Conservation (phyloP, 768 basidiomycete species). For the Suillus decipiens region DNA sequence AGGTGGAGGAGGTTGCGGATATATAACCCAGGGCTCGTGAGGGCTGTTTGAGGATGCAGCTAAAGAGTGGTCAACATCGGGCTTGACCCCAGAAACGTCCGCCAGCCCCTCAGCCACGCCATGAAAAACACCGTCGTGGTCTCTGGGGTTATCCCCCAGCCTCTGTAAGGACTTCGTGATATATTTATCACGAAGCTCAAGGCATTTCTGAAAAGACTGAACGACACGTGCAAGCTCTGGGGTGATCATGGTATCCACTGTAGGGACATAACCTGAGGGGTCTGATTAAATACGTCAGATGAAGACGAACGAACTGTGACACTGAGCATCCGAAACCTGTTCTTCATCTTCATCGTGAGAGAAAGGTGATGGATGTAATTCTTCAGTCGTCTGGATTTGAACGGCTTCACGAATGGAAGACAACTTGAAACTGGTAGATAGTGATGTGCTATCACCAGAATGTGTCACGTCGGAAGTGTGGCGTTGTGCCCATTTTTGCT, state of each 20-base stretch:
- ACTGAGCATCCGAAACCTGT: constrained; percentile 29
- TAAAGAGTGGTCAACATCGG: constrained; percentile 49
- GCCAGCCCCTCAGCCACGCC: constrained; percentile 65
- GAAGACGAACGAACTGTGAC: constrained; percentile 32
- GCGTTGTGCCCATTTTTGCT: constrained; percentile 68
- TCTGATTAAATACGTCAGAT: not conserved
- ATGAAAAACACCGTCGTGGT: constrained; percentile 80
- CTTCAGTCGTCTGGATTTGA: constrained; percentile 20
- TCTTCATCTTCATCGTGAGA: constrained; percentile 41
- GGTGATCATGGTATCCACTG: constrained; percentile 22
- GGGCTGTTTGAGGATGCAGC: constrained; percentile 30
- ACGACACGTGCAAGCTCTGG: constrained; percentile 59
- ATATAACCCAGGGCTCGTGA: constrained; percentile 78
- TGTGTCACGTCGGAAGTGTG: constrained; percentile 49
- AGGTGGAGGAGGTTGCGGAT: constrained; percentile 90
- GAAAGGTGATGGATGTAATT: constrained; percentile 20
- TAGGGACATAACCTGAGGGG: constrained; percentile 5
- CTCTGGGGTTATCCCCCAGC: constrained; percentile 92
- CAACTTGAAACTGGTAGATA: constrained; percentile 42
- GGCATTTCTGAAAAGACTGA: constrained; percentile 77
- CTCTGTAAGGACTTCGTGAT: constrained; percentile 85
- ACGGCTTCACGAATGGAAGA: constrained; percentile 34
- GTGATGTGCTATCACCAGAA: constrained; percentile 29
- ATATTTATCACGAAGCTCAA: constrained; percentile 95
- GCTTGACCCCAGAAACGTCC: constrained; percentile 67